phyloP scores from a whole-genome alignment of 805 yeast species.

The Cyberlindnera amylophila region DNA sequence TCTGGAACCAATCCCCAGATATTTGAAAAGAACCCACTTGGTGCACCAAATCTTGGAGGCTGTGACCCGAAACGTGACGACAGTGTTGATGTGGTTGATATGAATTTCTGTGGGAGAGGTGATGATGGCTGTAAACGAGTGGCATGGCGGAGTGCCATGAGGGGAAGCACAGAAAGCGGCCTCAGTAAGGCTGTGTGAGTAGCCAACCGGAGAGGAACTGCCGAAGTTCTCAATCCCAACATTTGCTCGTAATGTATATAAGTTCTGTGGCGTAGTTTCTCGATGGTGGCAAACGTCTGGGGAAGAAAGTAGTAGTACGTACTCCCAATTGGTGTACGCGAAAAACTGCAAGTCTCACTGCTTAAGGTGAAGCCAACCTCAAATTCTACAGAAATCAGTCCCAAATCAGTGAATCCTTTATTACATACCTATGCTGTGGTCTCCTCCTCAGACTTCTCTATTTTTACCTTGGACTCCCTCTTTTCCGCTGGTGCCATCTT shows the following conservation, averaged over 20 bases:
- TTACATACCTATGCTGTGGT: not conserved
- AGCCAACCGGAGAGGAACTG: no score
- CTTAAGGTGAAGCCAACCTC: no score
- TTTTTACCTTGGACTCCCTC: not conserved
- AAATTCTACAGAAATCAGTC: no score
- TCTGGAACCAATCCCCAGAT: conserved; percentile 10
- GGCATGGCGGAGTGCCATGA: not conserved
- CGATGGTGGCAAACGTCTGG: no score
- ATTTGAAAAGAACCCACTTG: conserved; percentile 1
- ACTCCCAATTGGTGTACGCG: no score
- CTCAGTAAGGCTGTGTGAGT: no score
- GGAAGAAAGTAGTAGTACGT: no score
- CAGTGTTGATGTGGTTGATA: not conserved
- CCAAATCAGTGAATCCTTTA: not conserved
- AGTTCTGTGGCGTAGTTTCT: no score
- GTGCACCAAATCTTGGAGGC: conserved; percentile 5
- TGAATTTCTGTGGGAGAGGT: not conserved
- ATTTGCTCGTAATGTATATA: no score
- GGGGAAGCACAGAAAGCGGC: no score
- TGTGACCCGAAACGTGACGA: not conserved
- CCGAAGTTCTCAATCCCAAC: no score
- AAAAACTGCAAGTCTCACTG: no score
- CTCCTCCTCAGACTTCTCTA: not conserved
- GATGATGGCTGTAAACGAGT: not conserved
- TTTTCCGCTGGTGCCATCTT: conserved; percentile 25